Percentiles rank a stretch among this genome's conserved stretches.
Evolutionary conservation across 495 filamentous ascomycete species (phyloP).

Genomic region (Monascus purpureus): DNA sequence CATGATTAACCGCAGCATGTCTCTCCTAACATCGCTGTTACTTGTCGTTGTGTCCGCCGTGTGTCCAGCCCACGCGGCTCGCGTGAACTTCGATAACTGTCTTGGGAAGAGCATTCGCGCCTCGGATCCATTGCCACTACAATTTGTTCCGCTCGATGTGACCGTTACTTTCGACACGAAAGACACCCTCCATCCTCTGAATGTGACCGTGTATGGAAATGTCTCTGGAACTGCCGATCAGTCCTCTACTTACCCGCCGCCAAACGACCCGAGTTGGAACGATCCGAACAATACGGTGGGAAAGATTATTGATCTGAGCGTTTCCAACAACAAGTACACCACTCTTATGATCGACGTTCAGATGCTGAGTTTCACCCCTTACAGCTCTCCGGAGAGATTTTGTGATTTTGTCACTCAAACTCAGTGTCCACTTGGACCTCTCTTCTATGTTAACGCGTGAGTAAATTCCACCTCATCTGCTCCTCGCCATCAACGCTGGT

Average conservation of each 20-base stretch:
- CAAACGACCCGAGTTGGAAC: conserved; percentile 33
- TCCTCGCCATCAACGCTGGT: conserved; percentile 1
- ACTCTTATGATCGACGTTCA: conserved; percentile 57
- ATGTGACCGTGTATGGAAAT: conserved; percentile 80
- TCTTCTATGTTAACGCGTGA: conserved; percentile 49
- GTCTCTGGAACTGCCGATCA: conserved; percentile 50
- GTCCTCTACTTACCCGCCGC: conserved; percentile 33
- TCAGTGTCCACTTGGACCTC: conserved; percentile 60
- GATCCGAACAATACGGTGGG: conserved; percentile 49
- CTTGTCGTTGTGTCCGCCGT: conserved; percentile 11
- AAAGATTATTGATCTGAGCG: conserved; percentile 55
- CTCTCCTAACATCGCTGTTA: conserved; percentile 11
- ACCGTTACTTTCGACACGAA: conserved; percentile 56
- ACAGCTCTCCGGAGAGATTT: conserved; percentile 37
- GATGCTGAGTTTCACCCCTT: conserved; percentile 63
- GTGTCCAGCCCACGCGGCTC: conserved; percentile 34
- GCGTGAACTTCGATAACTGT: conserved; percentile 75
- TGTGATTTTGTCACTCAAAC: conserved; percentile 48
- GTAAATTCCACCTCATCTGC: conserved; percentile 8
- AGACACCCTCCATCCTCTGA: conserved; percentile 49
- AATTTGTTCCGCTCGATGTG: conserved; percentile 64
- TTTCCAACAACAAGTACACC: conserved; percentile 41
- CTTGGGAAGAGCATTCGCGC: conserved; percentile 44
- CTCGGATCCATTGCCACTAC: conserved; percentile 43
- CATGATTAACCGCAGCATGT: conserved; percentile 2